These are phyloP conservation scores for Cyberlindnera galapagoensis DNA, from an alignment of 805 yeast species.

Conservation along the genomic window DNA sequence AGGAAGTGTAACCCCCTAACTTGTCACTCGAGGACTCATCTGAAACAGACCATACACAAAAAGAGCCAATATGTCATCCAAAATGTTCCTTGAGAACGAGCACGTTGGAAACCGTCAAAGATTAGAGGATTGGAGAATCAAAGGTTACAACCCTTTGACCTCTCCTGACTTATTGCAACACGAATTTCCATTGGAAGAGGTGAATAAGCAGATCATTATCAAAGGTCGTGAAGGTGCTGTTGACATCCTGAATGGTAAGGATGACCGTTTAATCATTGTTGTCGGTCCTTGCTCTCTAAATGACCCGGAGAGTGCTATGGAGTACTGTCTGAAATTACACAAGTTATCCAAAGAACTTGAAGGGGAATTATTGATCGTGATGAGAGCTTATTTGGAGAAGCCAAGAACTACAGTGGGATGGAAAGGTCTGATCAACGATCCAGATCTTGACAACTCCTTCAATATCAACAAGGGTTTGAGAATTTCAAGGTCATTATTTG, in stretches of 20 bases:
- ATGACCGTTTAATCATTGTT: conserved; percentile 81
- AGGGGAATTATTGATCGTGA: conserved; percentile 75
- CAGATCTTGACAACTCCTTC: conserved; percentile 89
- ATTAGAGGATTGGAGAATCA: conserved; percentile 70
- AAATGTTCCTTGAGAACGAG: conserved; percentile 80
- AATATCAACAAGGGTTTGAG: conserved; percentile 92
- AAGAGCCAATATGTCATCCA: conserved; percentile 5
- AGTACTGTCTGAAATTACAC: conserved; percentile 67
- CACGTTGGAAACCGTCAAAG: conserved; percentile 79
- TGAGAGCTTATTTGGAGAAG: conserved; percentile 97
- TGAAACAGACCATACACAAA: no score
- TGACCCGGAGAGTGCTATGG: conserved; percentile 88
- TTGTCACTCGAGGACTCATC: no score
- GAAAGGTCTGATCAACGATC: conserved; percentile 97
- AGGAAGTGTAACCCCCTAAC: no score
- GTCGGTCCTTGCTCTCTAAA: conserved; percentile 98
- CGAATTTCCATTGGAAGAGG: conserved; percentile 64
- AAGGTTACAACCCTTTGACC: conserved; percentile 92
- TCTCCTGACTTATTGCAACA: conserved; percentile 91
- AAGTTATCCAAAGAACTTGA: conserved; percentile 54
- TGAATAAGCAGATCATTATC: conserved; percentile 56
- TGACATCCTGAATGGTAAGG: conserved; percentile 69
- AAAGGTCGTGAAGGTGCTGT: conserved; percentile 73
- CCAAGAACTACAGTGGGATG: conserved; percentile 99
- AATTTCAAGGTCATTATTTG: conserved; percentile 81